phyloP scores from a whole-genome alignment of 345 rosid species.

The Brassica juncea region DNA sequence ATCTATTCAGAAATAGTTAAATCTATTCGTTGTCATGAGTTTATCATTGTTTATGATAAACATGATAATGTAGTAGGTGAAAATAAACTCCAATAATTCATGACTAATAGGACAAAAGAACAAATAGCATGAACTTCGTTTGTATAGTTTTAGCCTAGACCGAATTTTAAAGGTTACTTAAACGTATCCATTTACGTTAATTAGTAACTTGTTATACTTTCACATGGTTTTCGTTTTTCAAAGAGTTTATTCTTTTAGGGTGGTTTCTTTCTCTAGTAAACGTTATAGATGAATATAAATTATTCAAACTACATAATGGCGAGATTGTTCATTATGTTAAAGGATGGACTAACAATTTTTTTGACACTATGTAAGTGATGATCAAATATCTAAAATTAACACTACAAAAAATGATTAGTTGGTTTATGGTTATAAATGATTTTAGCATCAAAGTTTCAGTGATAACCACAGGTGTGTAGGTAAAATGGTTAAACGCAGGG shows the following conservation, averaged over 20 bases:
- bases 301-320: not conserved
- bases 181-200: conserved; percentile 12
- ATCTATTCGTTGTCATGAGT: conserved; percentile 7
- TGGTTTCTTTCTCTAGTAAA: conserved; percentile 6
- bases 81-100: conserved; percentile 34
- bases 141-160: not conserved
- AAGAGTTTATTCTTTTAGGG: conserved; percentile 14
- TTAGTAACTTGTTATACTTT: conserved; percentile 20
- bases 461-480: too few species aligned
- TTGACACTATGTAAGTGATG: not conserved
- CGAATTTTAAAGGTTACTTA: conserved; percentile 18
- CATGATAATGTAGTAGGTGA: conserved; percentile 22
- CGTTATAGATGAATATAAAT: not conserved
- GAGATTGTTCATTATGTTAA: not conserved
- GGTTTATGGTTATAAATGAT: not conserved
- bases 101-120: conserved; percentile 35
- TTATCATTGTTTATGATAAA: not conserved
- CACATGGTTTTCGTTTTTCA: conserved; percentile 31
- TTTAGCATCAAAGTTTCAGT: not conserved
- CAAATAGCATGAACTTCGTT: conserved; percentile 27
- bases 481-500: too few species aligned
- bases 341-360: not conserved
- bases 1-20: not conserved
- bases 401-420: not conserved
- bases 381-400: not conserved